A percentile compares a stretch with the other conserved stretches of the same genome.
Conservation (phyloP, 1,284 basidiomycete genomes). For the Rhodotorula sp. region DNA sequence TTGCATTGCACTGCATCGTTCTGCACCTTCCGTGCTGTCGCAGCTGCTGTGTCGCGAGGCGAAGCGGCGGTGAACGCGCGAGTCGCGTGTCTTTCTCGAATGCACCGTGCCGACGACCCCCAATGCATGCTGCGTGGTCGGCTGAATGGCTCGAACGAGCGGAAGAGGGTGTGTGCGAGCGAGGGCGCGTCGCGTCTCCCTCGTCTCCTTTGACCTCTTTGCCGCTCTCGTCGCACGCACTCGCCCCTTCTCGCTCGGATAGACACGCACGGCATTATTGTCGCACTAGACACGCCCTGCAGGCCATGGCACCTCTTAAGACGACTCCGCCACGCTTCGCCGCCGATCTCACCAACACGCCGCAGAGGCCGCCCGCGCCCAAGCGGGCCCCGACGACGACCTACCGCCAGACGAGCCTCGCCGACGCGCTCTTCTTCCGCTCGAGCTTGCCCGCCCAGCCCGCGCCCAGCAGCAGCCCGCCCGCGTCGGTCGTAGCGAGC, state of each 20-base stretch:
- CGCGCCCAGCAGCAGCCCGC: not conserved
- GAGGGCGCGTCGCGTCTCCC: not conserved
- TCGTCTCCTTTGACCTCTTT: not conserved
- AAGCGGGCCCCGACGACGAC: slow-evolving; percentile 1
- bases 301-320: not conserved
- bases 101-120: too few species aligned
- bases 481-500: not conserved
- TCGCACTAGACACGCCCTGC: not conserved
- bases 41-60: too few species aligned
- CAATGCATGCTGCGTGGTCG: not conserved
- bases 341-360: slow-evolving; percentile 7
- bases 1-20: not conserved
- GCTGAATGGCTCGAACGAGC: too few species aligned
- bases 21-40: not conserved
- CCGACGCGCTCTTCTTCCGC: slow-evolving; percentile 22
- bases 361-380: not conserved
- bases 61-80: not conserved
- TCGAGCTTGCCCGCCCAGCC: slow-evolving; percentile 7
- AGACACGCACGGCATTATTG: not conserved
- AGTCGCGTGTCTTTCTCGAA: not conserved
- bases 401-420: slow-evolving; percentile 35
- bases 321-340: not conserved
- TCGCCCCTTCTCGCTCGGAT: not conserved
- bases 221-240: not conserved
- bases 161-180: not conserved